These are phyloP conservation scores for Phylloporus arenicola DNA, from an alignment of 768 basidiomycete genomes.

Conservation along the genomic window DNA sequence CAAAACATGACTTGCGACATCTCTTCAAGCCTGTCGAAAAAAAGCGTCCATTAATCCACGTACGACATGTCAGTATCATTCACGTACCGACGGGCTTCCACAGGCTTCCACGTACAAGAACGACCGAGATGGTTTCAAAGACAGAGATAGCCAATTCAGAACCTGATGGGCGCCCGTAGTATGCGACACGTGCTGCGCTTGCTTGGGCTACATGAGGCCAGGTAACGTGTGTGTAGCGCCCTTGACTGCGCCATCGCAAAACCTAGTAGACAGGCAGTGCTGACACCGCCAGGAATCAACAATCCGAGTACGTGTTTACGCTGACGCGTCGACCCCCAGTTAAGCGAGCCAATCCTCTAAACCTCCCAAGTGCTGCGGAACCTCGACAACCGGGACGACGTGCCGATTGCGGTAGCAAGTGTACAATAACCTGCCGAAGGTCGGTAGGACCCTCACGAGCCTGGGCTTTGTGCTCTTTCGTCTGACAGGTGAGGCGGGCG, in stretches of 20 bases:
- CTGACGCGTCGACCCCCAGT: no score
- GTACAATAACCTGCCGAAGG: no score
- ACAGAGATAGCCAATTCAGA: background rate
- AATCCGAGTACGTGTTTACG: background rate
- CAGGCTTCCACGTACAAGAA: background rate
- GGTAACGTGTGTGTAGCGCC: background rate
- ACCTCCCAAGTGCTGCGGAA: no score
- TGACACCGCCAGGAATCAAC: background rate
- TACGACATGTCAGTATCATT: background rate
- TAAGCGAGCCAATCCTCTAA: no score
- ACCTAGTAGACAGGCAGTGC: background rate
- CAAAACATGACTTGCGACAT: background rate
- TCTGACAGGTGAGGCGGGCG: no score
- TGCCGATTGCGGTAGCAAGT: no score
- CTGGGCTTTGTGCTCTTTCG: no score
- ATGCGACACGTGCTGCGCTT: background rate
- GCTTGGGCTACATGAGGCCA: background rate
- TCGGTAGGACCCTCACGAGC: no score
- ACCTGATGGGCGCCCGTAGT: conserved; percentile 1
- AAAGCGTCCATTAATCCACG: background rate
- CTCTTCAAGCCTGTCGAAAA: background rate
- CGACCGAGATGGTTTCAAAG: background rate
- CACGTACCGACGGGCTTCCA: background rate
- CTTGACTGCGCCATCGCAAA: background rate
- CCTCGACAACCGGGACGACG: no score